A percentile compares a stretch with the other conserved stretches of the same genome.
Conservation (phyloP, 2,329 filamentous ascomycete species). For the Clarireedia hainanense region DNA sequence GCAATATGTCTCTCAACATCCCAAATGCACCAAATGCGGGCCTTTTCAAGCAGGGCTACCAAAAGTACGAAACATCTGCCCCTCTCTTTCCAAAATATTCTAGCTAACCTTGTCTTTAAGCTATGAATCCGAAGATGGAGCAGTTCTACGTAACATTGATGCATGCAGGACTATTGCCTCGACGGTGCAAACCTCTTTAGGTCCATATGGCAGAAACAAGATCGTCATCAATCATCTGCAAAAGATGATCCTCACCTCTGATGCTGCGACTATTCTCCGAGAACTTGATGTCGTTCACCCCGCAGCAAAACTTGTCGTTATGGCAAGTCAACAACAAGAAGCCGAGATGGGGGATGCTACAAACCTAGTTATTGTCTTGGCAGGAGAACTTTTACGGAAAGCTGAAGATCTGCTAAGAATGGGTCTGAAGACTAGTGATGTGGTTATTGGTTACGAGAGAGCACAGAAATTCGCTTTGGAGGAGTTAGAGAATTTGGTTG, state of each 20-base stretch:
- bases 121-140: conserved; percentile 98
- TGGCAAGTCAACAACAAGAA: conserved; percentile 98
- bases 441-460: conserved; percentile 91
- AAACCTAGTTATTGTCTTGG: conserved; percentile 92
- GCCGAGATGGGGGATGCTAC: conserved; percentile 98
- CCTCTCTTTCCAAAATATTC: conserved; percentile 26
- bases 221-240: conserved; percentile 99
- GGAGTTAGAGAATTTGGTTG: conserved; percentile 75
- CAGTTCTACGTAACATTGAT: conserved; percentile 96
- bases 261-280: conserved; percentile 92
- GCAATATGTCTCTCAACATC: conserved; percentile 85
- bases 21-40: conserved; percentile 87
- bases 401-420: conserved; percentile 93
- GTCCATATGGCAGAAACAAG: conserved; percentile 97
- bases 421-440: conserved; percentile 97
- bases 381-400: conserved; percentile 92
- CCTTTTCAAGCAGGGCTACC: conserved; percentile 92
- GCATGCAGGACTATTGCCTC: conserved; percentile 92
- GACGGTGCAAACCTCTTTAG: conserved; percentile 94
- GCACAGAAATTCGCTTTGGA: conserved; percentile 84
- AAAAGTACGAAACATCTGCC: conserved; percentile 49
- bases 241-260: conserved; percentile 98
- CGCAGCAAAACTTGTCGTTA: conserved; percentile 92
- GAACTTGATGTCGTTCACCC: conserved; percentile 98
- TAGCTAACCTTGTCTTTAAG: conserved; percentile 43